phyloP scores from a whole-genome alignment of 768 basidiomycete species.

The Candolleomyces aberdarensis region DNA sequence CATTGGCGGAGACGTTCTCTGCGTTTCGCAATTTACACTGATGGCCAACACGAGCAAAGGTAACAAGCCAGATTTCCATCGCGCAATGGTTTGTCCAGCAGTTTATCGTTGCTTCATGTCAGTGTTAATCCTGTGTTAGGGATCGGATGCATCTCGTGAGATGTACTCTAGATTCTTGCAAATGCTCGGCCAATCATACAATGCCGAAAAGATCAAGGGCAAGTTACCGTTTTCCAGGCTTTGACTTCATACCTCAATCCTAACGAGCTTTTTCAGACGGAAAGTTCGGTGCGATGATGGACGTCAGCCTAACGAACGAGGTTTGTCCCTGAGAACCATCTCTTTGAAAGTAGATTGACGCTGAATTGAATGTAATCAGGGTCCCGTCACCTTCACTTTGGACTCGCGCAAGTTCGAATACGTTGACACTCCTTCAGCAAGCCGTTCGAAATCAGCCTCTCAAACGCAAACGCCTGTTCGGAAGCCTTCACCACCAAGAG shows the following conservation, averaged over 20 bases:
- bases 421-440: slow-evolving; percentile 22
- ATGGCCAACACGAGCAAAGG: slow-evolving; percentile 86
- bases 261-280: slow-evolving; percentile 56
- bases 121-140: slow-evolving; percentile 34
- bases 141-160: slow-evolving; percentile 59
- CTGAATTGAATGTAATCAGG: slow-evolving; percentile 37
- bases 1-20: slow-evolving; percentile 85
- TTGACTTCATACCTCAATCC: neutral
- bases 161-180: slow-evolving; percentile 75
- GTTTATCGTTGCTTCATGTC: neutral
- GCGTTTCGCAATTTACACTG: slow-evolving; percentile 93
- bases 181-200: slow-evolving; percentile 62
- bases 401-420: slow-evolving; percentile 82
- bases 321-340: slow-evolving; percentile 35
- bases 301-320: slow-evolving; percentile 83
- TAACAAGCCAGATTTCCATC: slow-evolving; percentile 89
- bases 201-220: slow-evolving; percentile 81
- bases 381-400: slow-evolving; percentile 81
- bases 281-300: slow-evolving; percentile 97
- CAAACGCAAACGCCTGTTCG: neutral
- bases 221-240: slow-evolving; percentile 11
- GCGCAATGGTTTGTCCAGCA: slow-evolving; percentile 69
- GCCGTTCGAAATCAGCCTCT: neutral
- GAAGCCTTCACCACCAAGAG: neutral
- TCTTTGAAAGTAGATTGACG: slow-evolving; percentile 37